Base-by-base conservation (phyloP, 345 rosid species). In the Dipteronia sinensis region DNA sequence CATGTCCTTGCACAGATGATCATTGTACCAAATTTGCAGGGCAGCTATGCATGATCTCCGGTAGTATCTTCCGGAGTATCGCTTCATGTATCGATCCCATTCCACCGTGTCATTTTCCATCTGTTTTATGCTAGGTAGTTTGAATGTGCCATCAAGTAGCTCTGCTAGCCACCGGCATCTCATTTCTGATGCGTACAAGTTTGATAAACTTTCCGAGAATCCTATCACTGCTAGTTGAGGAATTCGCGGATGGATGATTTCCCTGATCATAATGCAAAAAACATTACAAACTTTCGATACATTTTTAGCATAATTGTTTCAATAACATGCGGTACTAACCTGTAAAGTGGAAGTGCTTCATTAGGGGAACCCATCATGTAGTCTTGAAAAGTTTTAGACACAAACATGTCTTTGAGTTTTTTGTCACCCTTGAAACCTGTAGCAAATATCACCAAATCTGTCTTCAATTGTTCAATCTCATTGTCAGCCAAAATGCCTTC, bases 221-320 rank as follows among this genome's bases (percentile, higher is more conserved):
- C 87, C 87, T 1, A 81, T 80, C 25, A 88, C 87, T 6, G 86
- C 86, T 12, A 82, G 65, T 59, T 86, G 89, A 22, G 89, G 89
- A 46, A 86, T 84, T 64, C 61, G 49, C 0, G 85, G 90, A 11
- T 79, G 85, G 71, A 86, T 73, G 62, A 81, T 61, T 79, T 82
- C 85, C 84, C 90, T 88, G 82, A 51, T 29, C 22, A 66, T 19
- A 44, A 9, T 20, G 17, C 7, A 8, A 47, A 34, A 8, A 59
- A n/a, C 8, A 44, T 11, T 40, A 38, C 15, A 12, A 23, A 22
- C 25, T 72, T 8, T 72, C 6, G 10, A 42, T 72, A 12, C 66
- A 38, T 11, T 19, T 72, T 58, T 19, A 58, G 25, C 3, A 2
- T 23, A 58, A 58, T 6, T 20, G 22, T 58, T 56, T 58, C 25